These are phyloP conservation scores for Colletotrichum shisoi DNA, from an alignment of 2,329 filamentous ascomycete genomes.

Conservation along the genomic window DNA sequence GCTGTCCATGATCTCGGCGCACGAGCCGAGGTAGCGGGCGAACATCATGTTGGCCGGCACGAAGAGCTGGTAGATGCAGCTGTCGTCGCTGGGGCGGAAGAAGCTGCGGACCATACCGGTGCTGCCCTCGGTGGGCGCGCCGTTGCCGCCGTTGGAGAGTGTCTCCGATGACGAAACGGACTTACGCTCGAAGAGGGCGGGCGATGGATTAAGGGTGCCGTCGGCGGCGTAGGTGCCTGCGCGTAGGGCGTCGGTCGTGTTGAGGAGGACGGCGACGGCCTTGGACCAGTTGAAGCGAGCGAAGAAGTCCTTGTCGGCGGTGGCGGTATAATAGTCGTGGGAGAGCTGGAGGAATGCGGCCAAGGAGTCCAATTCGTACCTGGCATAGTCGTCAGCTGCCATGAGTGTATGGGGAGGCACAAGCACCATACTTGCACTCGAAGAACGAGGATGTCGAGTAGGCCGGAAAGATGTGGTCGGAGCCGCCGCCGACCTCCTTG, in stretches of 20 bases:
- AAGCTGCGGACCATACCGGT: conserved; percentile 86
- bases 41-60: conserved; percentile 93
- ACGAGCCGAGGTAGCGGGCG: conserved; percentile 65
- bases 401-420: not conserved
- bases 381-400: not conserved
- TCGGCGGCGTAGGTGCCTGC: conserved; percentile 74
- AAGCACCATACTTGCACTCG: conserved; percentile 74
- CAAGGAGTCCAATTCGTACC: conserved; percentile 87
- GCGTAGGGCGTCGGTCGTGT: conserved; percentile 73
- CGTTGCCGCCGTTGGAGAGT: conserved; percentile 75
- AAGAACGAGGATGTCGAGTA: conserved; percentile 78
- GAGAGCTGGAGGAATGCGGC: conserved; percentile 85
- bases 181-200: conserved; percentile 79
- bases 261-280: conserved; percentile 74
- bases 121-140: conserved; percentile 79
- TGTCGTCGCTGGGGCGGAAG: conserved; percentile 90
- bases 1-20: conserved; percentile 56
- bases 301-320: conserved; percentile 77
- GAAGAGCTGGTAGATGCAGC: conserved; percentile 83
- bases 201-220: conserved; percentile 63
- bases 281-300: conserved; percentile 74
- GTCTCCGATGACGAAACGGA: conserved; percentile 83
- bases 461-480: conserved; percentile 55
- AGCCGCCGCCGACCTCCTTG: conserved; percentile 64
- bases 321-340: conserved; percentile 79